Base-by-base conservation (phyloP, 441 rosid species). In the Adansonia gregorii region DNA sequence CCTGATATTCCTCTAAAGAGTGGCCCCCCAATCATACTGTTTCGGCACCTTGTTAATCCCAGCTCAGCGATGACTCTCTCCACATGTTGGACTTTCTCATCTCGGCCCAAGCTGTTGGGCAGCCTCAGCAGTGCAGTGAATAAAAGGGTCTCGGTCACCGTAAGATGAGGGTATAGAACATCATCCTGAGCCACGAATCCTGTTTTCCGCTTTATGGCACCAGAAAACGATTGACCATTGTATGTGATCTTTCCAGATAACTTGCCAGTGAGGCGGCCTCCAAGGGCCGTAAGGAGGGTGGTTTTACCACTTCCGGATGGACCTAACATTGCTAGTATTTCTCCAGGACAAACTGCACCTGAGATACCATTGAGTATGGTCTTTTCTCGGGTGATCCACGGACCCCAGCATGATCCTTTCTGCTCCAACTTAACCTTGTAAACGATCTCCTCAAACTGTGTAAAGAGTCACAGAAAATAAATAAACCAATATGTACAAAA, bases 261-360 rank as follows among this genome's bases (percentile, higher is more conserved):
- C 67, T 87, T 90, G 15, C 91, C 91, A 0, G 83, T 75, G 58
- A 93, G 96, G 22, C 98, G 97, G 79, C 98, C 98, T 0, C 98
- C 98, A 0, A 95, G 95, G 59, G 98, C 98, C 1, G 97, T 92
- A 6, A 95, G 93, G 75, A 95, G 98, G 76, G 98, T 95, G 72
- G 98, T 95, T 88, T 95, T 95, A 74, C 98, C 98, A 79, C 98
- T 95, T 6, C 98, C 98, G 0, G 98, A 95, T 52, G 98, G 98
- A 11, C 98, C 98, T 52, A 95, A 83, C 98, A 95, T 93, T 11
- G 98, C 98, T 20, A 95, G 87, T 73, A 95, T 85, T 85, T 95
- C 98, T 58, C 98, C 98, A 0, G 98, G 98, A 64, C 86, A 86
- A 78, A 95, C 94, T 85, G 90, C 83, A 4, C 98, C 98, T 0